Base-by-base conservation (phyloP, 2,329 filamentous ascomycete species). In the Colletotrichum noveboracense region DNA sequence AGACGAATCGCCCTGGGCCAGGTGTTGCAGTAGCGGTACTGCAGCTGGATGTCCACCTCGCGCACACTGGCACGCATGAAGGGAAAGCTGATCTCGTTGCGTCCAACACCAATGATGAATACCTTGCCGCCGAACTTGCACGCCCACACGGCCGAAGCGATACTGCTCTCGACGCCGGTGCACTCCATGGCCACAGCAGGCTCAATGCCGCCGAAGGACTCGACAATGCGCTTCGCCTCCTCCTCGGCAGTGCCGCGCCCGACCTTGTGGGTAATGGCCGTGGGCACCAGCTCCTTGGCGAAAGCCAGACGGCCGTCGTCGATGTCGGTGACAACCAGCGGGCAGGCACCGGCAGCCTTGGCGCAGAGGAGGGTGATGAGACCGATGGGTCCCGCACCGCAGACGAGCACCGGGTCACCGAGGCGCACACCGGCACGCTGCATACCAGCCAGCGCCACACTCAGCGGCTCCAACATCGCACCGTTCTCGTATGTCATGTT, bases 111-210 rank as follows among this genome's bases (percentile, higher is more conserved):
- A 79, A 98, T 97, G 78, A 98, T 94, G 83, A 98, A 98, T 70
- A 98, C 96, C 86, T 97, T 98, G 80, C 97, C 96, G 78, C 96
- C 97, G 81, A 98, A 98, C 87, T 96, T 97, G 83, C 94, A 92
- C 12, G 95, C 93, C 91, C 96, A 97, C 83, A 98, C 96, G 69
- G 96, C 95, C 32, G 94, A 90, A 7, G 92, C 92, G 81, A 98
- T 94, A 84, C 94, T 96, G 86, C 93, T 95, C 88, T 98, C 96
- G 18, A 98, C 95, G 66, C 97, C 97, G 0, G 97, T 98, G 88
- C 96, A 98, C 86, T 98, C 96, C 86, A 98, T 91, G 14, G 93
- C 93, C 69, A 98, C 88, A 21, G 93, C 91, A 0, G 96, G 96
- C 86, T 98, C 95, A 79, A 96, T 88, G 30, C 94, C 95, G 36